phyloP scores from a whole-genome alignment of 2,329 filamentous ascomycete genomes.

The Xylaria hypoxylon region DNA sequence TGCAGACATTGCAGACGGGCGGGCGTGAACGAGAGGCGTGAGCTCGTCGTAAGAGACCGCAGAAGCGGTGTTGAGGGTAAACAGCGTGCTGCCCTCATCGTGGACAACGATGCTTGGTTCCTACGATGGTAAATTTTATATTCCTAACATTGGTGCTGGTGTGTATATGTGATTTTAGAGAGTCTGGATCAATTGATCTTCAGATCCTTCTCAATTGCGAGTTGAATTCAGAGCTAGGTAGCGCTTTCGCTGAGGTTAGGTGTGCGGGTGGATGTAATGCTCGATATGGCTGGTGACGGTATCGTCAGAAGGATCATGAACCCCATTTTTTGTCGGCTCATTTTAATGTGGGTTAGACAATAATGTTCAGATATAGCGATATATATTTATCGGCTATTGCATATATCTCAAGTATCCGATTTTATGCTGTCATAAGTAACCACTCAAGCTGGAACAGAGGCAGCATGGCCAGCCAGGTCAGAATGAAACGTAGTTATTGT shows the following conservation, averaged over 20 bases:
- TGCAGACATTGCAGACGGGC: conserved; percentile 28
- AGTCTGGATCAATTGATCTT: background rate
- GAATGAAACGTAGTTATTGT: too few relatives aligned
- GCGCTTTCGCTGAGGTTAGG: too few relatives aligned
- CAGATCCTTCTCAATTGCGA: background rate
- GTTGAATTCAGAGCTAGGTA: background rate
- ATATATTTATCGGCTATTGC: too few relatives aligned
- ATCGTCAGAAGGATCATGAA: background rate
- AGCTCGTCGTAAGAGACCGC: conserved; percentile 24
- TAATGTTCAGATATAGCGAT: too few relatives aligned
- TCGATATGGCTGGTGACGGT: background rate
- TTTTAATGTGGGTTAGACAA: too few relatives aligned
- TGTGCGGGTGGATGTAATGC: too few relatives aligned
- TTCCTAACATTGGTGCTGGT: background rate
- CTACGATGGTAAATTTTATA: background rate
- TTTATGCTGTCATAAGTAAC: too few relatives aligned
- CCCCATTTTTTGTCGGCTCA: too few relatives aligned
- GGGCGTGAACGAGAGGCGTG: conserved; percentile 21
- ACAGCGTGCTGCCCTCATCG: conserved; percentile 31
- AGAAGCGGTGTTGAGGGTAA: conserved; percentile 31
- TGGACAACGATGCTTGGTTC: background rate
- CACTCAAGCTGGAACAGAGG: too few relatives aligned
- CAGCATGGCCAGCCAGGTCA: too few relatives aligned
- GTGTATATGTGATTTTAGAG: background rate
- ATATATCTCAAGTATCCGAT: too few relatives aligned